Conservation (phyloP, 2,329 filamentous ascomycete genomes). For the Ophiostoma montium region DNA sequence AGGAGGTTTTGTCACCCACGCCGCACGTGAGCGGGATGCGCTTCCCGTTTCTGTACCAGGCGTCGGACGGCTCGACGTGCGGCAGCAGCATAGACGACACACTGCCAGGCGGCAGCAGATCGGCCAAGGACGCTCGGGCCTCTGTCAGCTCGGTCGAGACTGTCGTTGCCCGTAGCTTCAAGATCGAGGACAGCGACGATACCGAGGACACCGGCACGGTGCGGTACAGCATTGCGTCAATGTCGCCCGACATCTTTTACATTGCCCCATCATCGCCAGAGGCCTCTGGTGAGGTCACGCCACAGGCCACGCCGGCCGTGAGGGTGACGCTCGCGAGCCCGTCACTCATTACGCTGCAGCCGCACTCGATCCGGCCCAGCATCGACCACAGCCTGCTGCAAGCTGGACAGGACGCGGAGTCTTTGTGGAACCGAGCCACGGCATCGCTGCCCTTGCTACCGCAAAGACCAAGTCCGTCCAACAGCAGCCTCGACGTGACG, state of each 20-base stretch:
- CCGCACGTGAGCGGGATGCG: background rate
- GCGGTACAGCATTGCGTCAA: background rate
- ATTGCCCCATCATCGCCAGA: background rate
- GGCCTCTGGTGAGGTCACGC: too few relatives aligned
- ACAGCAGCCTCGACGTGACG: too few relatives aligned
- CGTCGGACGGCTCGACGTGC: background rate
- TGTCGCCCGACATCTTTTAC: background rate
- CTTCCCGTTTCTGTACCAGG: background rate
- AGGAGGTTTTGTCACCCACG: background rate
- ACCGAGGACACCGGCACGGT: background rate
- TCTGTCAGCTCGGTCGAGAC: background rate
- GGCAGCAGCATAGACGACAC: background rate
- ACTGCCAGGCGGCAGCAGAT: background rate
- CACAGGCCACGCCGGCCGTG: background rate
- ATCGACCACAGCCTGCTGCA: background rate
- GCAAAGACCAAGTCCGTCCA: too few relatives aligned
- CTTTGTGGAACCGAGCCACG: too few relatives aligned
- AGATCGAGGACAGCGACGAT: background rate
- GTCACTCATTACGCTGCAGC: background rate
- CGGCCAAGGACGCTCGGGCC: background rate
- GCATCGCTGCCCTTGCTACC: too few relatives aligned
- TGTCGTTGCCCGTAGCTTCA: background rate
- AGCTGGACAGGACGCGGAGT: background rate
- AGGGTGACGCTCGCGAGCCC: background rate
- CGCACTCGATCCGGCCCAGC: too few relatives aligned